These are phyloP conservation scores for Ustilago shanxiensis DNA, from an alignment of 1,284 basidiomycete genomes.

Conservation along the genomic window DNA sequence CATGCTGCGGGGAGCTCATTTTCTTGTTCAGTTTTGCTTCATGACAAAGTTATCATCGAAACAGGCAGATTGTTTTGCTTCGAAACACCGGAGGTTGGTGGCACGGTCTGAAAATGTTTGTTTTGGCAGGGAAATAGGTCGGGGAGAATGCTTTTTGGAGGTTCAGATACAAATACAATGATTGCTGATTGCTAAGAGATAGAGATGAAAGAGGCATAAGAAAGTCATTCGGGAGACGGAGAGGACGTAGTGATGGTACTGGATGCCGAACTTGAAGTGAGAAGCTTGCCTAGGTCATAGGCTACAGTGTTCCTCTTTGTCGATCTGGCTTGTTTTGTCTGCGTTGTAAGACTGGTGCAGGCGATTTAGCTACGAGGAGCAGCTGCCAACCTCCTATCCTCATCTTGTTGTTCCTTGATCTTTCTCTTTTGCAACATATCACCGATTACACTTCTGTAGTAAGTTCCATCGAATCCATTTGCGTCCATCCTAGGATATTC, in stretches of 20 bases:
- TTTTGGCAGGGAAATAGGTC: neutral
- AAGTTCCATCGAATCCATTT: slow-evolving; percentile 59
- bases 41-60: too few species aligned
- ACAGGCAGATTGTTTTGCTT: too few species aligned
- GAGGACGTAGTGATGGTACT: too few species aligned
- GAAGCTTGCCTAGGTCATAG: too few species aligned
- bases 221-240: too few species aligned
- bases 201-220: neutral
- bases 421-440: slow-evolving; percentile 53
- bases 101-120: too few species aligned
- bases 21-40: neutral
- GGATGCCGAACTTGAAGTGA: too few species aligned
- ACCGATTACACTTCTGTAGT: slow-evolving; percentile 59
- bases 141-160: slow-evolving; percentile 18
- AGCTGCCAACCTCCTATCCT: slow-evolving; percentile 29
- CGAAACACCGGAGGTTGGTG: too few species aligned
- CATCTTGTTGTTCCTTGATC: slow-evolving; percentile 48
- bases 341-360: neutral
- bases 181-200: neutral
- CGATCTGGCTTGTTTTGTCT: too few species aligned
- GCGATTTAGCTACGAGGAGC: slow-evolving; percentile 11
- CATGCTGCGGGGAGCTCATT: too few species aligned
- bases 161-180: slow-evolving; percentile 34
- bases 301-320: too few species aligned
- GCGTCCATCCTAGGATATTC: slow-evolving; percentile 60